phyloP scores from a whole-genome alignment of 495 filamentous ascomycete genomes.

The Aspergillus affinis region DNA sequence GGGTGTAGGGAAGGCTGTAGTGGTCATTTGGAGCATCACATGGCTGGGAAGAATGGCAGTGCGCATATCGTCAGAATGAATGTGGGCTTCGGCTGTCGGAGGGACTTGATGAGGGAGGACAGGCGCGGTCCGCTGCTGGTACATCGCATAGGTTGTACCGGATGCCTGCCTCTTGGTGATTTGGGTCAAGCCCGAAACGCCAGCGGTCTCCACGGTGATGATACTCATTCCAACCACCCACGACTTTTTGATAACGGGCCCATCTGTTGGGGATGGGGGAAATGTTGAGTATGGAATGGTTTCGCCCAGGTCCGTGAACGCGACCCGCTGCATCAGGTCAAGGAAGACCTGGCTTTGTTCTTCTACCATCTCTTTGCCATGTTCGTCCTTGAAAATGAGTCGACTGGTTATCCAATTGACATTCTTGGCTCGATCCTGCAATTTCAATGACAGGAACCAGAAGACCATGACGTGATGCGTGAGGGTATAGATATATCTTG shows the following conservation, averaged over 20 bases:
- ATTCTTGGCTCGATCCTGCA: constrained; percentile 77
- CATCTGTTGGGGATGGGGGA: constrained; percentile 63
- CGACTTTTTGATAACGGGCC: constrained; percentile 67
- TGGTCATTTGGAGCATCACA: constrained; percentile 70
- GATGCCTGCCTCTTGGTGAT: constrained; percentile 83
- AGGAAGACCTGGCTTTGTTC: constrained; percentile 92
- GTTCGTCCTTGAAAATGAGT: constrained; percentile 68
- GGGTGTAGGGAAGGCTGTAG: constrained; percentile 65
- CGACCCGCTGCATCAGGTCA: constrained; percentile 92
- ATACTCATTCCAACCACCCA: constrained; percentile 90
- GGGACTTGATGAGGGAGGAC: constrained; percentile 66
- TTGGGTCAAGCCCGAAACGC: constrained; percentile 69
- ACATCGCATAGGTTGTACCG: constrained; percentile 73
- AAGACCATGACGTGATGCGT: constrained; percentile 95
- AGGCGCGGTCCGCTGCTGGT: constrained; percentile 68
- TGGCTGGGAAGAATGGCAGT: constrained; percentile 72
- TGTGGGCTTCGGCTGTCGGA: constrained; percentile 45
- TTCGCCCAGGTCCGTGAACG: constrained; percentile 76
- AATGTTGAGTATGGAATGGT: constrained; percentile 51
- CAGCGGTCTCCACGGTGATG: constrained; percentile 79
- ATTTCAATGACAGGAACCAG: constrained; percentile 88
- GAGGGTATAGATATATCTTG: constrained; percentile 85
- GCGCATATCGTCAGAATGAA: constrained; percentile 38
- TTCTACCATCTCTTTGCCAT: constrained; percentile 74
- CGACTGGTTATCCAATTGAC: constrained; percentile 92